Evolutionary conservation across 176 grass and related monocot species (phyloP).

Genomic region (Musa acuminata): DNA sequence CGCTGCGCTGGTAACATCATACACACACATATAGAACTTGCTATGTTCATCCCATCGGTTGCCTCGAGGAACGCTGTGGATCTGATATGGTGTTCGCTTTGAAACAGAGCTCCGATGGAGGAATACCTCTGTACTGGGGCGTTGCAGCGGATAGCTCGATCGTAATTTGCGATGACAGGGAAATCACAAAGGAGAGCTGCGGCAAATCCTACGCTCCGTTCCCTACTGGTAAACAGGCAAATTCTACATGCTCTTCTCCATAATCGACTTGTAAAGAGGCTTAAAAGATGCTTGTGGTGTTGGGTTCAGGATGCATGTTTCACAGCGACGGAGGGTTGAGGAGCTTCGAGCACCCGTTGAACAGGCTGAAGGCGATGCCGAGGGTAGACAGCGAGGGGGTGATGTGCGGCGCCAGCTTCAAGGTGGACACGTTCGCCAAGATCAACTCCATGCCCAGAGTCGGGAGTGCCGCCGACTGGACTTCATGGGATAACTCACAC

Average conservation of each 20-base stretch:
- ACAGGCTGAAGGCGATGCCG: constrained; percentile 67
- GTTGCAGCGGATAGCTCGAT: constrained; percentile 65
- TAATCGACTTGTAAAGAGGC: too few relatives aligned
- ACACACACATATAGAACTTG: not conserved
- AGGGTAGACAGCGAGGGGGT: constrained; percentile 85
- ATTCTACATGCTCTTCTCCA: not conserved
- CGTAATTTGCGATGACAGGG: constrained; percentile 76
- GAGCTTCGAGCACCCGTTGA: constrained; percentile 98
- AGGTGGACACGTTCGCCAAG: constrained; percentile 84
- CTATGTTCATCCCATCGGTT: not conserved
- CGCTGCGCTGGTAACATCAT: constrained; percentile 40
- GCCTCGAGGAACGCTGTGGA: not conserved
- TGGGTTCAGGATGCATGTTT: constrained; percentile 63
- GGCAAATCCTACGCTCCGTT: constrained; percentile 84
- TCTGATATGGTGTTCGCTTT: not conserved
- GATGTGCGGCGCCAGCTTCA: constrained; percentile 93
- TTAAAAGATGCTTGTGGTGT: not conserved
- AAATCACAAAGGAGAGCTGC: constrained; percentile 52
- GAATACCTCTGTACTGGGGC: constrained; percentile 66
- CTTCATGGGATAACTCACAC: constrained; percentile 32
- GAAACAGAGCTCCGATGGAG: constrained; percentile 43
- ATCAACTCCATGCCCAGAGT: constrained; percentile 88
- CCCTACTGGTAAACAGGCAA: constrained; percentile 30
- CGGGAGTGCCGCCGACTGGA: constrained; percentile 84
- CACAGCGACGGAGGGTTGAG: constrained; percentile 86